These are phyloP conservation scores for Neostapfia colusana DNA, from an alignment of 176 grass and related monocot genomes.

Conservation along the genomic window DNA sequence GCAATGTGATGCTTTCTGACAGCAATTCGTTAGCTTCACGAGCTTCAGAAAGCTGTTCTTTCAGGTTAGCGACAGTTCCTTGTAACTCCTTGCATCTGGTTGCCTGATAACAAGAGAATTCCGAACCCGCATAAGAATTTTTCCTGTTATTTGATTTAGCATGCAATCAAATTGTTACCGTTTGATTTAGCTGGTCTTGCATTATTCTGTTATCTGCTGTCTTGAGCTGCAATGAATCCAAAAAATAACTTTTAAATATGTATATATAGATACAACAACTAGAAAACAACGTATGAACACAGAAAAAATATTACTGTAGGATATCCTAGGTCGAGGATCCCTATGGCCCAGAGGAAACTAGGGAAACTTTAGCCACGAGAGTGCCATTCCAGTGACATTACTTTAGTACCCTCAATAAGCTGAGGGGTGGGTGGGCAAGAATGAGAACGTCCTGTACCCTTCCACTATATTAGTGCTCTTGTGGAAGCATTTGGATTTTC, in stretches of 20 bases:
- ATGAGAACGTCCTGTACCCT: too few species aligned
- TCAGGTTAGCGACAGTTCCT: too few species aligned
- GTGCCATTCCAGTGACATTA: too few species aligned
- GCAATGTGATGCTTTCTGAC: constrained; percentile 22
- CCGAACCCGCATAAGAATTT: constrained; percentile 12
- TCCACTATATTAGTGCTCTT: neutral
- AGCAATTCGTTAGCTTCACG: too few species aligned
- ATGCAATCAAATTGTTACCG: constrained; percentile 44
- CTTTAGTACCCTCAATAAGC: too few species aligned
- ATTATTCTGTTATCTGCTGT: constrained; percentile 83
- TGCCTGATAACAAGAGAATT: constrained; percentile 29
- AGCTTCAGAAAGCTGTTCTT: too few species aligned
- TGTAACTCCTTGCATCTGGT: too few species aligned
- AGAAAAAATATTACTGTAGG: neutral
- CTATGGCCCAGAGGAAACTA: too few species aligned
- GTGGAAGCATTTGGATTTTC: neutral
- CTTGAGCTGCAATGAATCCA: constrained; percentile 58
- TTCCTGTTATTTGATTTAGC: constrained; percentile 18
- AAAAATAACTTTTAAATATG: constrained; percentile 10
- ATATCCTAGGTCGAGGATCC: neutral
- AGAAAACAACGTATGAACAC: neutral
- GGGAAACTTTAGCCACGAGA: too few species aligned
- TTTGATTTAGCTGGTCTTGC: constrained; percentile 66
- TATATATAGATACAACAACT: neutral
- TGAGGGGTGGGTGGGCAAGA: too few species aligned